Evolutionary conservation across 768 basidiomycete genomes (phyloP), one percentile per base, ranked within the genome.

Genomic region (Lactarius deliciosus): DNA sequence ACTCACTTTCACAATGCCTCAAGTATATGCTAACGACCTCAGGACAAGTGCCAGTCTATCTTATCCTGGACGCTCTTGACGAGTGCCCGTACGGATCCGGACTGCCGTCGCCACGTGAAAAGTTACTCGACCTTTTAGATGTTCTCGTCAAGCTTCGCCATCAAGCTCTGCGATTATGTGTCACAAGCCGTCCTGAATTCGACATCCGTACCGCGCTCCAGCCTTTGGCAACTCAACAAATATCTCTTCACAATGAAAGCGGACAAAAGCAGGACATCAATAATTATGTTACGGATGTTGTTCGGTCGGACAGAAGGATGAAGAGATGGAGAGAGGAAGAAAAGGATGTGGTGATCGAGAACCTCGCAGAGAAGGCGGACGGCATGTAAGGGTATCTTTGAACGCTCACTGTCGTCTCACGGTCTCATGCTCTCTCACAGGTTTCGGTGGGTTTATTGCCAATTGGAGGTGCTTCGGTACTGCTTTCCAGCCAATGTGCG

Each of bases 361-460:
- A 50, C 0, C 47, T 50, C 1, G 13, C 47, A 10, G 22, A 50
- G 22, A 50, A 25, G 22, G 47, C 47, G 2, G 47, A 50, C 1
- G 47, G 47, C 10, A 50, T 50, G 47, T 50, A 25, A 25, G 47
- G 22, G 5, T 20, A 11, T 22, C 47, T 22, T 47, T 1, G n/a
- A 47, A 9, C 22, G 4, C n/a, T 47, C n/a, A 47, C 10, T 1
- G 18, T 45, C 6, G 47, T 2, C 9, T 9, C n/a, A 10, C n/a
- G 10, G 47, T 47, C 47, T 47, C 8, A 47, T 22, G 0, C 1
- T 45, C n/a, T 22, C 10, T 13, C 0, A 22, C 55, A 64, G 63
- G 63, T 64, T 57, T 38, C 63, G 57, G 22, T 64, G 56, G 56
- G 57, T 64, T 7, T 47, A 9, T 28, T 64, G 63, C 41, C 63